These are phyloP conservation scores for Globisporangium barbulae DNA, from an alignment of 352 stramenopile species.

Conservation along the genomic window DNA sequence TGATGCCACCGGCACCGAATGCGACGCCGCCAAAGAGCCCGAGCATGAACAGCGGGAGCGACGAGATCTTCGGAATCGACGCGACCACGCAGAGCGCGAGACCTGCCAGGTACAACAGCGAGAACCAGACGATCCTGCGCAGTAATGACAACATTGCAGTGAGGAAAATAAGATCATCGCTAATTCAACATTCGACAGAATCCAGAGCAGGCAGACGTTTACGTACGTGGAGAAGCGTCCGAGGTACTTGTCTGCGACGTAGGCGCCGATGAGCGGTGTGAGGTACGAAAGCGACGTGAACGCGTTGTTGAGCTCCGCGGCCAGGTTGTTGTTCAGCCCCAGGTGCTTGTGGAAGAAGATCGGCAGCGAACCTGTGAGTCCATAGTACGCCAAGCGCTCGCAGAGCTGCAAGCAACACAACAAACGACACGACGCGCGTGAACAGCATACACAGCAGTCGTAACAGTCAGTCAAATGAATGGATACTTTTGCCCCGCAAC, in stretches of 20 bases:
- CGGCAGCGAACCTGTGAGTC: constrained; percentile 74
- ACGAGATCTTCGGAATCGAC: constrained; percentile 50
- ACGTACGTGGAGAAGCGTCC: constrained; percentile 73
- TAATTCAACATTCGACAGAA: neutral
- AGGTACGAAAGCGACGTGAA: constrained; percentile 85
- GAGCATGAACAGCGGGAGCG: constrained; percentile 69
- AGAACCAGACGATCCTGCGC: constrained; percentile 70
- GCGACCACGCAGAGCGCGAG: constrained; percentile 71
- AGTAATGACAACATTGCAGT: too few species aligned
- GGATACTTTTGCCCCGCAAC: neutral
- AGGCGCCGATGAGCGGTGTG: constrained; percentile 77
- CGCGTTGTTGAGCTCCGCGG: constrained; percentile 85
- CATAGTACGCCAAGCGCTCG: constrained; percentile 79
- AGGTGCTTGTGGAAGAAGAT: constrained; percentile 89
- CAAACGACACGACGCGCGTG: neutral
- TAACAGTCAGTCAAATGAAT: neutral
- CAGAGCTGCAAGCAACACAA: constrained; percentile 46
- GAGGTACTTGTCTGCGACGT: constrained; percentile 75
- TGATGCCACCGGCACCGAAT: constrained; percentile 71
- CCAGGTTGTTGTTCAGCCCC: constrained; percentile 69
- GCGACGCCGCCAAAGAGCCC: constrained; percentile 80
- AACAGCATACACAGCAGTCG: neutral
- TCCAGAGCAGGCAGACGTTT: neutral
- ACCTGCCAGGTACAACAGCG: constrained; percentile 60
- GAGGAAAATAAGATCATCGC: neutral